phyloP scores from a whole-genome alignment of 257 asterid species.

The Thymus mandschuricus region DNA sequence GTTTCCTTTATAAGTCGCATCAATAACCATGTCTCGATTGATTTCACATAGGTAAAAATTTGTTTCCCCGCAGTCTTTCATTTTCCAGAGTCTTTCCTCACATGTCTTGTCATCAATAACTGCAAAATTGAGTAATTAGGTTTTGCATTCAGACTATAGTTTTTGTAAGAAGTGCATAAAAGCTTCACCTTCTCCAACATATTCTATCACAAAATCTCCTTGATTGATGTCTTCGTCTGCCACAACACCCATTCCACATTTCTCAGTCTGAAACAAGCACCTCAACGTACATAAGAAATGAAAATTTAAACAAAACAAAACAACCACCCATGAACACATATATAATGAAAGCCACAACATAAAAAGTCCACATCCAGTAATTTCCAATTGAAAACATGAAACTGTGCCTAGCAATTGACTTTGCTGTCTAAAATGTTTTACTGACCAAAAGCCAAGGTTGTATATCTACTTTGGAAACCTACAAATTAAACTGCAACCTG shows the following conservation, averaged over 20 bases:
- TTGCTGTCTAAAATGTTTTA: neutral
- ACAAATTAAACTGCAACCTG: neutral
- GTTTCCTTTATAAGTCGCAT: conserved; percentile 97
- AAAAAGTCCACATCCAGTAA: conserved; percentile 11
- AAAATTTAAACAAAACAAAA: conserved; percentile 26
- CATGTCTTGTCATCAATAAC: conserved; percentile 97
- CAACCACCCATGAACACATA: conserved; percentile 2
- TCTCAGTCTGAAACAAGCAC: conserved; percentile 78
- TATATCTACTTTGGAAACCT: neutral
- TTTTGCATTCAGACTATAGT: conserved; percentile 24
- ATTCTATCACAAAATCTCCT: conserved; percentile 92
- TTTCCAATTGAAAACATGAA: conserved; percentile 16
- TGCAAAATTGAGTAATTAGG: conserved; percentile 41
- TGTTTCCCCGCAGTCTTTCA: conserved; percentile 91
- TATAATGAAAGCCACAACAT: neutral
- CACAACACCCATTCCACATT: conserved; percentile 92
- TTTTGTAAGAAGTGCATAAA: conserved; percentile 19
- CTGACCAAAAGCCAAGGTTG: neutral
- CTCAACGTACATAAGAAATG: conserved; percentile 23
- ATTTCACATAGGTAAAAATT: conserved; percentile 96
- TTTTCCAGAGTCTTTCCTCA: conserved; percentile 96
- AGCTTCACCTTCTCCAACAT: conserved; percentile 93
- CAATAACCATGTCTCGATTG: conserved; percentile 94
- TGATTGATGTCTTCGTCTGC: conserved; percentile 88
- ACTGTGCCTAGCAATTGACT: neutral